Evolutionary conservation across 2,329 filamentous ascomycete genomes (phyloP).

Genomic region (Fusarium acutatum): DNA sequence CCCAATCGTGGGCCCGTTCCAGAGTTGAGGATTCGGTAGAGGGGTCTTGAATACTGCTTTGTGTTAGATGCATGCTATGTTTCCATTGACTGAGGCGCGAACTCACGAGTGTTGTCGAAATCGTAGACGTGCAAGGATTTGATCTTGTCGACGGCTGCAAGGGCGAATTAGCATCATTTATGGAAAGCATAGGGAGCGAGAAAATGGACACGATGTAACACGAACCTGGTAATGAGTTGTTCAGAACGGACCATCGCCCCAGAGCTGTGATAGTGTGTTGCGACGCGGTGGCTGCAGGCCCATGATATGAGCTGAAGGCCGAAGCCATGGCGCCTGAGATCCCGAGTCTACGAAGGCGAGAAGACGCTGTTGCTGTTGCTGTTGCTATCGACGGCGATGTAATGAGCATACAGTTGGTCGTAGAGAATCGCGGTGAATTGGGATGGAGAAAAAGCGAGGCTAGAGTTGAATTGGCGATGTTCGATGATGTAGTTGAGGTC

Average conservation of each 20-base stretch:
- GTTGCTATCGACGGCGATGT: neutral
- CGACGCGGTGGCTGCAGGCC: constrained; percentile 43
- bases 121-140: constrained; percentile 92
- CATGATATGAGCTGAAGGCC: constrained; percentile 50
- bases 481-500: constrained; percentile 31
- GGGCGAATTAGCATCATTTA: constrained; percentile 8
- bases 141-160: constrained; percentile 70
- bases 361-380: constrained; percentile 3
- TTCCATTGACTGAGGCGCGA: neutral
- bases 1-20: constrained; percentile 81
- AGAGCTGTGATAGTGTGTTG: constrained; percentile 74
- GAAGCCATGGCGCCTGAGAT: constrained; percentile 50
- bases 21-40: constrained; percentile 86
- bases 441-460: neutral
- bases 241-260: constrained; percentile 83
- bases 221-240: constrained; percentile 74
- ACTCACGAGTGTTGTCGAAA: constrained; percentile 92
- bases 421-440: neutral
- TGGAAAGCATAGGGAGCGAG: neutral
- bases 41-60: constrained; percentile 85
- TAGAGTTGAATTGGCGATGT: neutral
- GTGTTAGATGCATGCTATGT: neutral
- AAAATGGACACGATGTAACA: neutral
- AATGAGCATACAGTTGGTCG: constrained; percentile 37
- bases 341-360: constrained; percentile 34